Evolutionary conservation across 129 eudicot genomes (phyloP).

Genomic region (Silybum marianum): DNA sequence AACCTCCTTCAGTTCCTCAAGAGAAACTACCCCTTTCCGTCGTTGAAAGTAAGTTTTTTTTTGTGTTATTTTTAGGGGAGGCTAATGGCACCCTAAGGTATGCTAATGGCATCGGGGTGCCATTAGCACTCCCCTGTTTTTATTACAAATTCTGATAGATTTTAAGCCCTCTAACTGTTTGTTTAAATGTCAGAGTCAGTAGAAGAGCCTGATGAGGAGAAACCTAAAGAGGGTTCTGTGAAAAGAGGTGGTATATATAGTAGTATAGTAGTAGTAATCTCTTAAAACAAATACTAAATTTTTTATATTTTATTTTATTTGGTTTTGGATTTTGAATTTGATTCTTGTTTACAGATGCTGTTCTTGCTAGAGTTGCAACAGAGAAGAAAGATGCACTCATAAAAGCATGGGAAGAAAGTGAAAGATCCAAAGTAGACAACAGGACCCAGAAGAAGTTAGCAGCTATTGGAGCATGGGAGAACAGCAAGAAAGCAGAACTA

Average conservation of each 20-base stretch:
- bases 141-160: not conserved
- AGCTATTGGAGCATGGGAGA: slow-evolving; percentile 74
- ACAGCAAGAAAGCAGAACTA: slow-evolving; percentile 75
- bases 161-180: slow-evolving; percentile 22
- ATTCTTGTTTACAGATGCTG: slow-evolving; percentile 50
- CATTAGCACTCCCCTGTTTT: no score
- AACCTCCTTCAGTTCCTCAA: slow-evolving; percentile 43
- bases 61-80: not conserved
- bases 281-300: not conserved
- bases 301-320: not conserved
- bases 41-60: slow-evolving; percentile 51
- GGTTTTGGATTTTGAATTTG: not conserved
- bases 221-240: slow-evolving; percentile 61
- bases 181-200: slow-evolving; percentile 25
- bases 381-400: slow-evolving; percentile 77
- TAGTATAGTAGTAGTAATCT: not conserved
- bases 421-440: slow-evolving; percentile 83
- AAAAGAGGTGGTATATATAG: slow-evolving; percentile 57
- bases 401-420: slow-evolving; percentile 99
- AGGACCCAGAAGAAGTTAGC: slow-evolving; percentile 82
- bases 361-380: slow-evolving; percentile 74
- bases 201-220: slow-evolving; percentile 60
- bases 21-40: slow-evolving; percentile 53
- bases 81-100: no score
- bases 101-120: no score